Percentiles rank a stretch among this genome's conserved stretches.
phyloP scores from a whole-genome alignment of 805 yeast species.

The Myxozyma melibiosi region DNA sequence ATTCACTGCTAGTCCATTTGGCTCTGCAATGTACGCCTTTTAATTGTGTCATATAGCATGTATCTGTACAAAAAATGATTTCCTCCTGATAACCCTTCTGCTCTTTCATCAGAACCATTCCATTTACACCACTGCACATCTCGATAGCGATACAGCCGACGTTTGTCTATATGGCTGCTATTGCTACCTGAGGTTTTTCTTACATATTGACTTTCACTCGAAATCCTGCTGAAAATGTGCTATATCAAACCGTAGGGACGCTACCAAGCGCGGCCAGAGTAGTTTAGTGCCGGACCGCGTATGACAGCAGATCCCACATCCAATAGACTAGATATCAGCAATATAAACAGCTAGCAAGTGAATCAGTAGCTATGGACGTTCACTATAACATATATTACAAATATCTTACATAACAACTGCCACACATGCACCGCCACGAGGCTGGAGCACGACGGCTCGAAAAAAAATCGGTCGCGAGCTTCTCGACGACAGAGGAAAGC shows the following conservation, averaged over 20 bases:
- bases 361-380: no score
- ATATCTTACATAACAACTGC: no score
- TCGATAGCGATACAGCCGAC: slow-evolving; percentile 7
- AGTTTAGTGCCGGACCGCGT: slow-evolving; percentile 15
- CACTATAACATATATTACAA: no score
- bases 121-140: slow-evolving; percentile 11
- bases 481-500: no score
- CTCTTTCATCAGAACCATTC: no score
- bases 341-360: no score
- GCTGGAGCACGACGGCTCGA: no score
- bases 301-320: slow-evolving; percentile 20
- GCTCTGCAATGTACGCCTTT: neutral
- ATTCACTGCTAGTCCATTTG: neutral
- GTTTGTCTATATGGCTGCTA: slow-evolving; percentile 1
- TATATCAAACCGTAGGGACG: slow-evolving; percentile 9
- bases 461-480: no score
- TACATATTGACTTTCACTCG: slow-evolving; percentile 8
- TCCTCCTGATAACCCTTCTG: neutral
- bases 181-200: slow-evolving; percentile 3
- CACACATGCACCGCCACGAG: no score
- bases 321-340: neutral
- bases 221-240: slow-evolving; percentile 10
- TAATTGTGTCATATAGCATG: neutral
- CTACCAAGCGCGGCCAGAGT: slow-evolving; percentile 24
- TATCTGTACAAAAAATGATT: slow-evolving; percentile 10